Conservation (phyloP, 208 protist species). For the Porcisia deanei region DNA sequence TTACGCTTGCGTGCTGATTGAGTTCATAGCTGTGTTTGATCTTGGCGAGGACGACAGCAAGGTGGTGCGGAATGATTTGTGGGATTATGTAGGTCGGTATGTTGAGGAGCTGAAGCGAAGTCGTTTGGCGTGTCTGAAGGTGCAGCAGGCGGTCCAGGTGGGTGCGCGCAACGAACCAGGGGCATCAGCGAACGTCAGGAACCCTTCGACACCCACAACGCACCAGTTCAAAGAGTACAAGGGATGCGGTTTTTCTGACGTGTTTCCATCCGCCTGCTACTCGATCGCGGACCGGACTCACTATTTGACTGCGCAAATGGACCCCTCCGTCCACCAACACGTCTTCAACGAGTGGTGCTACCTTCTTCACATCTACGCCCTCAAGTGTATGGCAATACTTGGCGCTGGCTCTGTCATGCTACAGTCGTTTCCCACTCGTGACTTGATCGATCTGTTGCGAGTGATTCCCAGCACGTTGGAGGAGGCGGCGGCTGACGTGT, state of each 20-base stretch:
- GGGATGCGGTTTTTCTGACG: conserved; percentile 25
- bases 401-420: conserved; percentile 20
- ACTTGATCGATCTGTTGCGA: conserved; percentile 33
- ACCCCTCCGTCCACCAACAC: conserved; percentile 16
- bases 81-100: conserved; percentile 5
- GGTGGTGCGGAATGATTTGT: conserved; percentile 22
- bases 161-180: conserved; percentile 1
- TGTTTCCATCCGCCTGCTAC: conserved; percentile 34
- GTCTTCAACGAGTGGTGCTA: conserved; percentile 53
- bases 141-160: conserved; percentile 7
- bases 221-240: conserved; percentile 19
- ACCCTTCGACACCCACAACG: background rate
- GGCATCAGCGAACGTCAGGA: background rate
- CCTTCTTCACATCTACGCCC: conserved; percentile 36
- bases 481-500: conserved; percentile 41
- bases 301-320: conserved; percentile 28
- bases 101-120: conserved; percentile 16
- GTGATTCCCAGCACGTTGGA: conserved; percentile 68
- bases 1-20: conserved; percentile 61
- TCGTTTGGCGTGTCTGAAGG: conserved; percentile 16
- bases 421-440: conserved; percentile 7
- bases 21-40: conserved; percentile 53
- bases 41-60: conserved; percentile 15
- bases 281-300: conserved; percentile 14
- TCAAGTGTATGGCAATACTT: conserved; percentile 35